Evolutionary conservation across 2,329 filamentous ascomycete genomes (phyloP).

Genomic region (Venturiaceae sp.): DNA sequence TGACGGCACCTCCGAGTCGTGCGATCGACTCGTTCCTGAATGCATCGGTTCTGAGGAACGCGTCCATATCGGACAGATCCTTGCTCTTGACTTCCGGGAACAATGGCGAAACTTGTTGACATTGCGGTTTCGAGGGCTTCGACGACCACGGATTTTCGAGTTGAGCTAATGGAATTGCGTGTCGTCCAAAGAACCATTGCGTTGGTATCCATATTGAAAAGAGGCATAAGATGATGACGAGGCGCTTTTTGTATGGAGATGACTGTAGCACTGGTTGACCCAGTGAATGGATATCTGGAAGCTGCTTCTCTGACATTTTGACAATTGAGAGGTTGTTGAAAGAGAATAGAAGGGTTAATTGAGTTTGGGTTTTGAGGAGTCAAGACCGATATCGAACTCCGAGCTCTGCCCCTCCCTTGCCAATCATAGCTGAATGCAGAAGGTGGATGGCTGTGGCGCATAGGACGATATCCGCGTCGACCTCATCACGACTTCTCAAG

Average conservation of each 20-base stretch:
- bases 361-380: too few species aligned
- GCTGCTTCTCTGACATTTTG: background rate
- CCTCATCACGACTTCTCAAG: background rate
- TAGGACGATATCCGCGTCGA: background rate
- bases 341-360: background rate
- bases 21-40: slow-evolving; percentile 12
- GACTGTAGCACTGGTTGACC: background rate
- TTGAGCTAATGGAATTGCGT: background rate
- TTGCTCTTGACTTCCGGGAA: background rate
- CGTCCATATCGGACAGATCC: background rate
- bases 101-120: background rate
- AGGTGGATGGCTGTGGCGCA: background rate
- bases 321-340: background rate
- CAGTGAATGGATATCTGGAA: background rate
- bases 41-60: background rate
- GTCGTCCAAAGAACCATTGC: background rate
- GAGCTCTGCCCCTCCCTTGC: background rate
- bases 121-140: background rate
- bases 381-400: background rate
- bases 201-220: background rate
- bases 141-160: background rate
- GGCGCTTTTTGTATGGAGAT: background rate
- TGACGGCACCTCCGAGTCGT: slow-evolving; percentile 36
- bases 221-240: background rate
- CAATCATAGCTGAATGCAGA: background rate